These are phyloP conservation scores for Hordeum marinum DNA, from an alignment of 176 grass and related monocot genomes.

Conservation along the genomic window DNA sequence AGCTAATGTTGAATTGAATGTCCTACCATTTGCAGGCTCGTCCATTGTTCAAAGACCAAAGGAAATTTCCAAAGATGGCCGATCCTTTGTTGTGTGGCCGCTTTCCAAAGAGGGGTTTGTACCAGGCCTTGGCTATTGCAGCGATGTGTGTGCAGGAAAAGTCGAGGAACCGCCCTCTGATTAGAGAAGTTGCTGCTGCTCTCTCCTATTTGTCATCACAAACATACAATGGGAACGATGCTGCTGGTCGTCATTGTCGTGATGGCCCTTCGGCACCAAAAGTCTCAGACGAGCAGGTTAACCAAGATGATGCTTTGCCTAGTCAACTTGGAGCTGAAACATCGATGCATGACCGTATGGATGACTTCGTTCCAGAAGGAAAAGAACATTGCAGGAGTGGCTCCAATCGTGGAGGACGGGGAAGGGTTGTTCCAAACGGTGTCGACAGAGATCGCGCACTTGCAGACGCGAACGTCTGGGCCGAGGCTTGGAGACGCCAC, in stretches of 20 bases:
- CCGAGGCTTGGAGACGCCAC: conserved; percentile 34
- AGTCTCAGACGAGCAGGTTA: conserved; percentile 15
- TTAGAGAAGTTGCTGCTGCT: conserved; percentile 56
- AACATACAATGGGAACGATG: background rate
- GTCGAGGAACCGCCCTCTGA: conserved; percentile 46
- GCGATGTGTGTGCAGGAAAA: conserved; percentile 86
- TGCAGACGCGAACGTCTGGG: conserved; percentile 50
- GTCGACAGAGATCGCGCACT: conserved; percentile 31
- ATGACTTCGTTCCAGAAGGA: background rate
- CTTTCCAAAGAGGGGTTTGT: conserved; percentile 56
- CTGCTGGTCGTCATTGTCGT: conserved; percentile 1
- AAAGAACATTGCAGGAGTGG: conserved; percentile 16
- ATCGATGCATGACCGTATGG: background rate
- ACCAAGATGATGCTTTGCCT: conserved; percentile 15
- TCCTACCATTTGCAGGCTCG: conserved; percentile 50
- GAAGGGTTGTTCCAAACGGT: conserved; percentile 24
- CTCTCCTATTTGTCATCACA: conserved; percentile 73
- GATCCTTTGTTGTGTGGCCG: conserved; percentile 49
- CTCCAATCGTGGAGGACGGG: conserved; percentile 12
- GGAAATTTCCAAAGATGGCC: conserved; percentile 69
- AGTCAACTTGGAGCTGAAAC: conserved; percentile 13
- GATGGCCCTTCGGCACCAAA: conserved; percentile 34
- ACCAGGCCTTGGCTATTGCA: conserved; percentile 66
- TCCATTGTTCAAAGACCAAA: conserved; percentile 81
- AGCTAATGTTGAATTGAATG: conserved; percentile 11